Base-by-base conservation (phyloP, 2,329 filamentous ascomycete genomes). In the Paecilomyces sp. region DNA sequence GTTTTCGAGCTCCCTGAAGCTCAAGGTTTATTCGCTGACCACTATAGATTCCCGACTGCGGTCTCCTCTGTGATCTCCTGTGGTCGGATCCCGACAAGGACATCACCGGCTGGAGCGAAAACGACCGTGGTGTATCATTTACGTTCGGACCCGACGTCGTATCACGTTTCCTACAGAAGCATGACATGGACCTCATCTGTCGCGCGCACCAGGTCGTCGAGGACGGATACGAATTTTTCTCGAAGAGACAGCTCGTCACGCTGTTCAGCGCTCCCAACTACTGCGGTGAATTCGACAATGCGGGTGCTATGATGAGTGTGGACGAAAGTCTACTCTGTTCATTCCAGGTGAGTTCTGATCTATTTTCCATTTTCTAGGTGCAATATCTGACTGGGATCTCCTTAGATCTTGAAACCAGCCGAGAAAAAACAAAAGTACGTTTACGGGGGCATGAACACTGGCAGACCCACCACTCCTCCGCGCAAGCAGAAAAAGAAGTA, bases 341-440 rank as follows among this genome's bases (percentile, higher is more conserved):
- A 64, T 99, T 99, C 88, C 94, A 97, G 90, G 91, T 94, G 77
- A 60, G 78, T 69, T 41, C 59, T 72, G 15, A 34, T 62, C 8
- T 55, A 31, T 57, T 36, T 6, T 54, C 36, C 25, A 55, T 54
- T 50, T 47, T 55, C 30, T 25, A 13, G 52, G 11, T 60, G 57
- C 15, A 28, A 36, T 63, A 57, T 59, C 65, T 66, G 63, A 63
- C 52, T 24, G 65, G 55, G 64, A 62, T 54, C 56, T 56, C 55
- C 52, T 54, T 58, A 96, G 91, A 97, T 99, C 75, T 85, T 99
- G 82, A 99, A 97, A 84, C 94, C 94, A 74, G 94, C 94, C 79
- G 94, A 99, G 86, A 99, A 99, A 88, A 99, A 99, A 88, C 93
- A 97, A 91, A 97, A 97, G 92, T 97, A 96, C 84, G 92, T 95